These are phyloP conservation scores for Clohesyomyces aquaticus DNA, from an alignment of 495 filamentous ascomycete genomes.

Conservation along the genomic window DNA sequence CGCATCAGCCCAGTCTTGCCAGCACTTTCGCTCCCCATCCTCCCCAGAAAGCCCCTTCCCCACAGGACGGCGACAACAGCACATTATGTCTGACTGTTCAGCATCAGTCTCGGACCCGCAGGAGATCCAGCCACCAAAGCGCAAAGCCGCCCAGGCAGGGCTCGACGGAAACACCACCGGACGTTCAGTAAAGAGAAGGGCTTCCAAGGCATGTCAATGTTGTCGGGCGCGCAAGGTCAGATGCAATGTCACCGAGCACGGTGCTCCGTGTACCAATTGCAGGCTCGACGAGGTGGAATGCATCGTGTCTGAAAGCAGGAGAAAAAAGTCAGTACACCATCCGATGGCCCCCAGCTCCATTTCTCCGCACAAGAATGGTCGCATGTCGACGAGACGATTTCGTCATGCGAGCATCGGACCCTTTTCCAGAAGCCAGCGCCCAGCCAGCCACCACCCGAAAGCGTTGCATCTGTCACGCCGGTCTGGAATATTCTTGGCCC, in stretches of 20 bases:
- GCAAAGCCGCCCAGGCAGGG: conserved; percentile 47
- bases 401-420: conserved; percentile 19
- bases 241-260: conserved; percentile 88
- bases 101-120: conserved; percentile 39
- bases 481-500: neutral
- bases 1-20: conserved; percentile 14
- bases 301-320: conserved; percentile 85
- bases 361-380: conserved; percentile 7
- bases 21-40: conserved; percentile 12
- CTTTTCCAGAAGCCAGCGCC: conserved; percentile 6
- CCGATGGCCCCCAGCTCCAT: conserved; percentile 22
- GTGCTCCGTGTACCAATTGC: conserved; percentile 87
- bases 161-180: conserved; percentile 45
- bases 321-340: conserved; percentile 71
- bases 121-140: conserved; percentile 43
- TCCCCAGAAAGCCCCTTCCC: conserved; percentile 3
- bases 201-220: conserved; percentile 84
- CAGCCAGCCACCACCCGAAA: conserved; percentile 13
- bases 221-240: conserved; percentile 89
- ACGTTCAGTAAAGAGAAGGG: conserved; percentile 71
- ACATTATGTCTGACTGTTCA: conserved; percentile 38
- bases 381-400: neutral
- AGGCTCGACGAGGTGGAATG: conserved; percentile 86
- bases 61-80: conserved; percentile 6
- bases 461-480: conserved; percentile 23